Conservation (phyloP, 106 monocot genomes). For the Alisma plantagoaquatica region DNA sequence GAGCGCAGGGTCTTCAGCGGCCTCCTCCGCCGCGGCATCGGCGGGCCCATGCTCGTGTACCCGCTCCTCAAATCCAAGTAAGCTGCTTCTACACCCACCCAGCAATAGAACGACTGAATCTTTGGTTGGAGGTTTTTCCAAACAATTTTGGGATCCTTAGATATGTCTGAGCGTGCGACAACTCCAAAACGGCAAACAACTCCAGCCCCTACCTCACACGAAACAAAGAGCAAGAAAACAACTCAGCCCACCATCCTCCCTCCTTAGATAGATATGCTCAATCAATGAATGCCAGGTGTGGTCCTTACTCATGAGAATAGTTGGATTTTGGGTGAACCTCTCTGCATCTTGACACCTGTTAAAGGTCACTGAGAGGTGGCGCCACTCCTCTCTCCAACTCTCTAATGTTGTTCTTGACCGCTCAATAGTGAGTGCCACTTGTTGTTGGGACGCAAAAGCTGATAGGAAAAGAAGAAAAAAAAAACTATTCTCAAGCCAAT, state of each 20-base stretch:
- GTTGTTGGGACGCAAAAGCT: too few relatives aligned
- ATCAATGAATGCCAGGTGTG: too few relatives aligned
- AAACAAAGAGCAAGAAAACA: too few relatives aligned
- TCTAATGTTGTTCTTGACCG: background rate
- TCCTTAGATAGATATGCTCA: too few relatives aligned
- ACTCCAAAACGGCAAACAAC: too few relatives aligned
- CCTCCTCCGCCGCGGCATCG: slow-evolving; percentile 57
- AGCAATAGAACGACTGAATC: background rate
- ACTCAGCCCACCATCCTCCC: too few relatives aligned
- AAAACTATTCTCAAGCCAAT: background rate
- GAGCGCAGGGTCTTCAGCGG: slow-evolving; percentile 52
- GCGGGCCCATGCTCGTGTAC: slow-evolving; percentile 91
- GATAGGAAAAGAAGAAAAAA: background rate
- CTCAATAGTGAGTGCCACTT: background rate
- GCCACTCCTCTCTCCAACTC: background rate
- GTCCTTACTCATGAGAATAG: too few relatives aligned
- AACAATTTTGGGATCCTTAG: background rate
- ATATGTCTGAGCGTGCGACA: too few relatives aligned
- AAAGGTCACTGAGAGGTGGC: background rate
- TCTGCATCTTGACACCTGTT: too few relatives aligned
- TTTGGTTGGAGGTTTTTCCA: background rate
- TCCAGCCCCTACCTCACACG: background rate
- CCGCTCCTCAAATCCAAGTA: slow-evolving; percentile 67
- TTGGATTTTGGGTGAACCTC: too few relatives aligned
- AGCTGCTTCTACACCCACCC: background rate